These are phyloP conservation scores for Babesia caballi DNA, from an alignment of 169 alveolate species.

Conservation along the genomic window DNA sequence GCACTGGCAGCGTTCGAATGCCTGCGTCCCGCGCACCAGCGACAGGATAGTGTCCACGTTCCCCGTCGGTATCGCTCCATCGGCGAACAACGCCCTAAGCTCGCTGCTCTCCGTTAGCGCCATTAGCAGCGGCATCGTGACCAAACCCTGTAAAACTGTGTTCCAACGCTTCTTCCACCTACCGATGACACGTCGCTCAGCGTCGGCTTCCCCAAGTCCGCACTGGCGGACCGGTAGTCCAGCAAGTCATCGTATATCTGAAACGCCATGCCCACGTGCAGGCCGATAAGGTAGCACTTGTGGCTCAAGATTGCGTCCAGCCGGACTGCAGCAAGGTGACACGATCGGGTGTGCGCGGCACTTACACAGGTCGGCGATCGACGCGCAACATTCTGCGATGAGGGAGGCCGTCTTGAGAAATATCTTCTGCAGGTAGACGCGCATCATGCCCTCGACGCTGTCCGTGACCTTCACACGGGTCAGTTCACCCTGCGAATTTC, in stretches of 20 bases:
- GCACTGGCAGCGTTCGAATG: constrained; percentile 27
- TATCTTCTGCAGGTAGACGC: constrained; percentile 64
- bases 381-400: constrained; percentile 58
- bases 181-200: constrained; percentile 75
- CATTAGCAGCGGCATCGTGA: constrained; percentile 30
- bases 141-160: constrained; percentile 16
- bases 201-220: constrained; percentile 78
- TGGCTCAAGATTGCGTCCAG: constrained; percentile 48
- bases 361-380: constrained; percentile 39
- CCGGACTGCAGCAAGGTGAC: background rate
- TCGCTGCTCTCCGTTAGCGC: constrained; percentile 26
- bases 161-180: background rate
- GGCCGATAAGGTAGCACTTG: constrained; percentile 76
- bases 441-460: constrained; percentile 11
- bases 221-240: constrained; percentile 69
- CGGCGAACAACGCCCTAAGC: background rate
- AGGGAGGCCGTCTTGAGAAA: constrained; percentile 76
- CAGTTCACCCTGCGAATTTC: constrained; percentile 69
- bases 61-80: background rate
- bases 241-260: constrained; percentile 83
- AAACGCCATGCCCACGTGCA: constrained; percentile 85
- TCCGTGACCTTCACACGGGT: background rate
- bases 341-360: background rate
- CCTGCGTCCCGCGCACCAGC: background rate
- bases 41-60: constrained; percentile 17